Evolutionary conservation across 768 basidiomycete species (phyloP).

Genomic region (Agaricus blazei): DNA sequence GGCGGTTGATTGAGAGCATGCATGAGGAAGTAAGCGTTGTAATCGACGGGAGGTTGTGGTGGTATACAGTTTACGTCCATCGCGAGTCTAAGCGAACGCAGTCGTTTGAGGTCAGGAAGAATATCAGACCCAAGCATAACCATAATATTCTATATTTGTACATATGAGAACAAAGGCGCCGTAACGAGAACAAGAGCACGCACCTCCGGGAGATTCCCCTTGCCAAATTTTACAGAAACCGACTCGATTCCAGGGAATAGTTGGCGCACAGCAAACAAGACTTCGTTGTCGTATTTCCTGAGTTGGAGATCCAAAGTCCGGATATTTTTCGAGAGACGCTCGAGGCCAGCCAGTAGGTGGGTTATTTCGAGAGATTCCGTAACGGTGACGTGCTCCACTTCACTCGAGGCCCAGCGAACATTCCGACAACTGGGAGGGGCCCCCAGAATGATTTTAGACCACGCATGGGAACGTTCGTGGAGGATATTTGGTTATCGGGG

Average conservation of each 20-base stretch:
- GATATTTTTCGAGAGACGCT: conserved; percentile 17
- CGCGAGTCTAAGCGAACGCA: conserved; percentile 20
- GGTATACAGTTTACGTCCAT: conserved; percentile 12
- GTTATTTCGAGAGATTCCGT: conserved; percentile 17
- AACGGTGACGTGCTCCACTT: conserved; percentile 17
- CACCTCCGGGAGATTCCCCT: conserved; percentile 19
- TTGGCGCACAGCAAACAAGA: conserved; percentile 23
- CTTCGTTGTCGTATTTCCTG: conserved; percentile 24
- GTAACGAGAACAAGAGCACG: conserved; percentile 1
- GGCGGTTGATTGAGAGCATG: conserved; percentile 6
- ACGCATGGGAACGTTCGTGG: conserved; percentile 16
- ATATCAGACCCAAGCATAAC: conserved; percentile 25
- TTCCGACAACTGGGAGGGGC: conserved; percentile 18
- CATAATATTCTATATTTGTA: conserved; percentile 18
- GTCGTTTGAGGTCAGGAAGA: conserved; percentile 18
- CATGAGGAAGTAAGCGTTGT: conserved; percentile 8
- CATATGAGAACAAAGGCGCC: not conserved
- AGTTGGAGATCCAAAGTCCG: conserved; percentile 20
- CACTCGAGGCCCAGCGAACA: conserved; percentile 12
- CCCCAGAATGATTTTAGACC: conserved; percentile 24
- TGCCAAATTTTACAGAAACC: conserved; percentile 21
- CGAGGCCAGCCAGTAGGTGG: conserved; percentile 16
- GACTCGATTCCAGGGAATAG: conserved; percentile 17
- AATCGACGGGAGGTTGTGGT: conserved; percentile 7
- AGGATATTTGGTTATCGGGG: conserved; percentile 19